phyloP scores from a whole-genome alignment of 2,329 filamentous ascomycete species.

The Colletotrichum tropicale region DNA sequence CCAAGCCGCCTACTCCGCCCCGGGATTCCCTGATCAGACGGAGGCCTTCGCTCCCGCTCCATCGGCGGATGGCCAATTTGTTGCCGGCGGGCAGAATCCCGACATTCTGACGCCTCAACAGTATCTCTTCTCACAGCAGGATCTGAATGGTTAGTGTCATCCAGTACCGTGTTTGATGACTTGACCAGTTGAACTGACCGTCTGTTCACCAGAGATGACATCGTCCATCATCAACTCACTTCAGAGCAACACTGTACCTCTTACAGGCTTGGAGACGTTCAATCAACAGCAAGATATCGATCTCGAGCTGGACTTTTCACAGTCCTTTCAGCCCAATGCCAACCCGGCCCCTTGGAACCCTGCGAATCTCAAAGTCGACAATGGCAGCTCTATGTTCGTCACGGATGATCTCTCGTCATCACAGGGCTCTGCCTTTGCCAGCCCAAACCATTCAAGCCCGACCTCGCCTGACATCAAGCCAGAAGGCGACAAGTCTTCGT shows the following conservation, averaged over 20 bases:
- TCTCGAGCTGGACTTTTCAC: constrained; percentile 42
- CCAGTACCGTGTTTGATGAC: neutral
- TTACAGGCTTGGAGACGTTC: constrained; percentile 25
- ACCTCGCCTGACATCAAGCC: constrained; percentile 31
- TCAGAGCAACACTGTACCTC: constrained; percentile 26
- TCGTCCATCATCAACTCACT: constrained; percentile 35
- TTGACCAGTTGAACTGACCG: neutral
- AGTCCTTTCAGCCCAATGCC: constrained; percentile 34
- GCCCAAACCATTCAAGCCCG: constrained; percentile 18
- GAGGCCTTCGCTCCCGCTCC: constrained; percentile 34
- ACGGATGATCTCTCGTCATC: constrained; percentile 44
- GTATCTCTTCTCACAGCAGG: constrained; percentile 40
- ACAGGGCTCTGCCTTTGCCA: constrained; percentile 31
- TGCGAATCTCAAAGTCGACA: constrained; percentile 35
- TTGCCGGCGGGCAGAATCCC: constrained; percentile 27
- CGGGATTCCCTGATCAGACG: constrained; percentile 34
- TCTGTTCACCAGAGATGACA: constrained; percentile 26
- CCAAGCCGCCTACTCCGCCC: constrained; percentile 35
- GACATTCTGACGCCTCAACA: constrained; percentile 43
- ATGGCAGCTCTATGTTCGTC: constrained; percentile 34
- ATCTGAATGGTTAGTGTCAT: constrained; percentile 33
- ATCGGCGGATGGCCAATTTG: constrained; percentile 32
- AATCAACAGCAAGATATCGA: constrained; percentile 34
- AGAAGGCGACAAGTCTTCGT: constrained; percentile 30
- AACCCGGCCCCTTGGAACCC: constrained; percentile 45